Conservation (phyloP, 495 filamentous ascomycete genomes). For the Apiosordaria backusii region DNA sequence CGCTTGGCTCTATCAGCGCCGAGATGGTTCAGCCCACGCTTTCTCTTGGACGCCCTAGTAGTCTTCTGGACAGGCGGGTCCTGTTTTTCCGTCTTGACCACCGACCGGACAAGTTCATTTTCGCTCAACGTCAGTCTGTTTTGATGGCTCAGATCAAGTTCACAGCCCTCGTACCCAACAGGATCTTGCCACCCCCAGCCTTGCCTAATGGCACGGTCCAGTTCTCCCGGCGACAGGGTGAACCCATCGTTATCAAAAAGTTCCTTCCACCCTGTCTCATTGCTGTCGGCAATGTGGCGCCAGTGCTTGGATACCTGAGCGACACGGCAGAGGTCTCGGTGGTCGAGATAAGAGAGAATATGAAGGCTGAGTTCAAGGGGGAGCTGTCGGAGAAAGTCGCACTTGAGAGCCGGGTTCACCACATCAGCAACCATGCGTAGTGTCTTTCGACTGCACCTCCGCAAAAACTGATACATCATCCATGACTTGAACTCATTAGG, state of each 20-base stretch:
- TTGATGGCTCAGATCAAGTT: constrained; percentile 68
- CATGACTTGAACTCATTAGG: constrained; percentile 85
- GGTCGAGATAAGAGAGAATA: constrained; percentile 80
- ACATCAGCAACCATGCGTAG: constrained; percentile 87
- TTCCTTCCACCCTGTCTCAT: constrained; percentile 95
- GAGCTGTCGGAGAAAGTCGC: constrained; percentile 80
- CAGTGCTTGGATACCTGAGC: constrained; percentile 94
- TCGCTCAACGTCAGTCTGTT: constrained; percentile 46
- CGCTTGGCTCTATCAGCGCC: constrained; percentile 53
- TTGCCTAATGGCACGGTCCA: constrained; percentile 80
- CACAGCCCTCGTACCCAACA: constrained; percentile 66
- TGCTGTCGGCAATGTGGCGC: constrained; percentile 82
- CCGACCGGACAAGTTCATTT: constrained; percentile 42
- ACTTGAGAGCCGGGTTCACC: constrained; percentile 95
- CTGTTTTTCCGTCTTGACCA: constrained; percentile 33
- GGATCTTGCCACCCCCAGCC: constrained; percentile 99
- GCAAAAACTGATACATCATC: constrained; percentile 92
- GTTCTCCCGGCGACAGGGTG: constrained; percentile 71
- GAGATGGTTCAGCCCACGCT: constrained; percentile 38
- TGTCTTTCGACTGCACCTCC: constrained; percentile 83
- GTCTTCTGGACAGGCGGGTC: constrained; percentile 20
- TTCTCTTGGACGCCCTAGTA: constrained; percentile 39
- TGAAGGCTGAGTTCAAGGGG: constrained; percentile 85
- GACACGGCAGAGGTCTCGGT: constrained; percentile 82
- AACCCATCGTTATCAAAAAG: constrained; percentile 83